phyloP scores from a whole-genome alignment of 495 filamentous ascomycete genomes.

The Pseudomonodictys pantanalensis region DNA sequence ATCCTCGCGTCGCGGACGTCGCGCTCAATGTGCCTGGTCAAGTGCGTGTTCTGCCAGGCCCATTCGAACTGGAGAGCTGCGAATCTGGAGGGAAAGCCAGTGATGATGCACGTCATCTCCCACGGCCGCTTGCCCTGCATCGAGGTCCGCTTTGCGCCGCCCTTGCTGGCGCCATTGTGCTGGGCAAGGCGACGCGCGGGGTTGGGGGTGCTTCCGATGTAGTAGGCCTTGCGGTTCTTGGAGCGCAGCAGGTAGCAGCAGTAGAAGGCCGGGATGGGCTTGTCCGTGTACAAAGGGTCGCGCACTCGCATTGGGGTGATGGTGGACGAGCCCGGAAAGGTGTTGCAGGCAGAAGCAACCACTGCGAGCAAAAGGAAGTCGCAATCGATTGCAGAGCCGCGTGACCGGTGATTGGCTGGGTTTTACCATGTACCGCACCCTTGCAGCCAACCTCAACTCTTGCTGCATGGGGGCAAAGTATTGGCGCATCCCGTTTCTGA shows the following conservation, averaged over 20 bases:
- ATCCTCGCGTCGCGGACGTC: constrained; percentile 10
- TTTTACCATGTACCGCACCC: not conserved
- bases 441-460: constrained; percentile 9
- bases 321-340: not conserved
- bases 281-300: not conserved
- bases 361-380: constrained; percentile 10
- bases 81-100: constrained; percentile 80
- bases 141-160: constrained; percentile 77
- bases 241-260: constrained; percentile 88
- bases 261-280: constrained; percentile 66
- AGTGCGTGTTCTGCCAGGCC: constrained; percentile 84
- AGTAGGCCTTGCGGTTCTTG: constrained; percentile 59
- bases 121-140: constrained; percentile 64
- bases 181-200: constrained; percentile 77
- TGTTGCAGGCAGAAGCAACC: not conserved
- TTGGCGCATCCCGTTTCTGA: constrained; percentile 1
- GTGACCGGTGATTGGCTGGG: constrained; percentile 1
- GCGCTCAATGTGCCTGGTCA: constrained; percentile 67
- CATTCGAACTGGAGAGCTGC: constrained; percentile 96
- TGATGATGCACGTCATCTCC: constrained; percentile 88
- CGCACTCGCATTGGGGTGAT: not conserved
- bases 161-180: constrained; percentile 78
- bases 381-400: not conserved
- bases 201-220: constrained; percentile 90
- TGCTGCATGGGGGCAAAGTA: not conserved